phyloP scores from a whole-genome alignment of 2,329 filamentous ascomycete genomes.

The Penicillium occitanis region DNA sequence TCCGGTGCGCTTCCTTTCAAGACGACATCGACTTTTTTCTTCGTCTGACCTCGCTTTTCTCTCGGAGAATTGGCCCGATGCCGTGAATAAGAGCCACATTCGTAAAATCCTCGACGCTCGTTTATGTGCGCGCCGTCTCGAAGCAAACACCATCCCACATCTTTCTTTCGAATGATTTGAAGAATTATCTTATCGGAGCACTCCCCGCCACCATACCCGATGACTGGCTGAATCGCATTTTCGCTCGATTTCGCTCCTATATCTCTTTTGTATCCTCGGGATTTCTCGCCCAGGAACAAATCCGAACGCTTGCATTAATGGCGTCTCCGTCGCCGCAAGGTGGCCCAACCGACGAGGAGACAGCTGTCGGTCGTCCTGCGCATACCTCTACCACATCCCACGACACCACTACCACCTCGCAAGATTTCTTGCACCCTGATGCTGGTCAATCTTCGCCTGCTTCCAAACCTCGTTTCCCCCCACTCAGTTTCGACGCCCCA shows the following conservation, averaged over 20 bases:
- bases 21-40: slow-evolving; percentile 12
- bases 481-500: slow-evolving; percentile 33
- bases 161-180: neutral
- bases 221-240: slow-evolving; percentile 6
- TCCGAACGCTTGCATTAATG: slow-evolving; percentile 11
- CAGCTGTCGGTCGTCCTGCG: neutral
- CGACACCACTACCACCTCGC: neutral
- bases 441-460: slow-evolving; percentile 1
- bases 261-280: neutral
- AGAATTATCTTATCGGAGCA: slow-evolving; percentile 12
- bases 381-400: neutral
- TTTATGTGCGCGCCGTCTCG: neutral
- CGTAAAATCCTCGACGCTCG: neutral
- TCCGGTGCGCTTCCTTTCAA: slow-evolving; percentile 9
- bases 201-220: slow-evolving; percentile 13
- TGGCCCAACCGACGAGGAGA: slow-evolving; percentile 2
- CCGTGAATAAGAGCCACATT: neutral
- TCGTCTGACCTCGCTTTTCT: slow-evolving; percentile 2
- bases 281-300: neutral
- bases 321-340: slow-evolving; percentile 9
- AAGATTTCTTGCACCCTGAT: slow-evolving; percentile 7
- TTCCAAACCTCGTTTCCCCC: slow-evolving; percentile 24
- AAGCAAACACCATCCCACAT: neutral
- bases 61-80: slow-evolving; percentile 16
- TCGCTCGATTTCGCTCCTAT: neutral